Conservation (phyloP, 768 basidiomycete genomes). For the Tulasnella sp. region DNA sequence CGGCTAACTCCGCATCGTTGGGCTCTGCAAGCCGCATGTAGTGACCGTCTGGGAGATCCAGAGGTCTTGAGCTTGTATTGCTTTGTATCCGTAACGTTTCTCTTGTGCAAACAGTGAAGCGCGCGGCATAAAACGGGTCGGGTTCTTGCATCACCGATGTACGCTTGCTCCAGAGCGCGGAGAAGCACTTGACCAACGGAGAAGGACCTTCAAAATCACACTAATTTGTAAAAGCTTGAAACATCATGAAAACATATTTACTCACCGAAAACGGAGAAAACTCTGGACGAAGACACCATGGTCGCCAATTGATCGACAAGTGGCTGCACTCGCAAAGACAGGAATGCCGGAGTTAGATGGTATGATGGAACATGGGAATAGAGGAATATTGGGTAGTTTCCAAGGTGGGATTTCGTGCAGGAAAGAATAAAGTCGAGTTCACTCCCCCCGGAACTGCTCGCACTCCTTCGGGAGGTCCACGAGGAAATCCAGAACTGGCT, state of each 20-base stretch:
- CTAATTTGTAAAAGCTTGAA: slow-evolving; percentile 4
- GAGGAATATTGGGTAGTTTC: slow-evolving; percentile 55
- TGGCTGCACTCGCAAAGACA: slow-evolving; percentile 31
- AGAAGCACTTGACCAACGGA: slow-evolving; percentile 35
- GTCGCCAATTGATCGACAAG: slow-evolving; percentile 33
- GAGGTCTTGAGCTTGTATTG: no score
- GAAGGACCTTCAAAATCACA: slow-evolving; percentile 27
- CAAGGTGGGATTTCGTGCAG: slow-evolving; percentile 43
- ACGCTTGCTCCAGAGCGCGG: slow-evolving; percentile 34
- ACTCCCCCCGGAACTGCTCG: slow-evolving; percentile 4
- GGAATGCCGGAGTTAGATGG: slow-evolving; percentile 28
- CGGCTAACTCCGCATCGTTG: slow-evolving; percentile 33
- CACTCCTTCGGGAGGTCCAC: slow-evolving; percentile 4
- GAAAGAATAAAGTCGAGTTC: slow-evolving; percentile 34
- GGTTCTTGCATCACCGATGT: slow-evolving; percentile 31
- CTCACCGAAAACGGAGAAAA: slow-evolving; percentile 47
- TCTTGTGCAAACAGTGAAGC: slow-evolving; percentile 41
- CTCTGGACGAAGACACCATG: slow-evolving; percentile 23
- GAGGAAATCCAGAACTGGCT: slow-evolving; percentile 8
- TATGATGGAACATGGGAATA: slow-evolving; percentile 28
- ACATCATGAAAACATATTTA: not conserved
- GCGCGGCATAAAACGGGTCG: slow-evolving; percentile 50
- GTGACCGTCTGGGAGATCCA: slow-evolving; percentile 26
- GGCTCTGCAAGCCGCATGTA: slow-evolving; percentile 34
- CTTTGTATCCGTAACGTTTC: no score